These are phyloP conservation scores for Metschnikowia kunwiensis DNA, from an alignment of 805 yeast genomes.

Conservation along the genomic window DNA sequence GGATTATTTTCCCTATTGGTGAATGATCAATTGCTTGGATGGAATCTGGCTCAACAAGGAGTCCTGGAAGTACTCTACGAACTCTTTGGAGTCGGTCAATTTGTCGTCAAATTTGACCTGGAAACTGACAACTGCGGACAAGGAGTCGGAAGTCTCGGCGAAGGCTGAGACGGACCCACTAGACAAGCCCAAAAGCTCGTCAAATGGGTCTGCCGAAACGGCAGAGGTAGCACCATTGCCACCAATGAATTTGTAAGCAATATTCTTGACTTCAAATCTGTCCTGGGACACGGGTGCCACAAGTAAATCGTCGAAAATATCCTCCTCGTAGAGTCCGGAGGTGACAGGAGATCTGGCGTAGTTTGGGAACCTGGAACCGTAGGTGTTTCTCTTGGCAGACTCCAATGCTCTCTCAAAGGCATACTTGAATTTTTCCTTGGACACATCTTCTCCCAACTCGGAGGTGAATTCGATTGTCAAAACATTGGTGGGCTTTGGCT, in stretches of 20 bases:
- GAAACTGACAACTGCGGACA: slow-evolving; percentile 30
- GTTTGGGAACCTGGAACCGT: slow-evolving; percentile 36
- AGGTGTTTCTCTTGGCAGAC: slow-evolving; percentile 30
- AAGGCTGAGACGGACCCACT: slow-evolving; percentile 6
- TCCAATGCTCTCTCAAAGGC: slow-evolving; percentile 32
- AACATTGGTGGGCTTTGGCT: slow-evolving; percentile 31
- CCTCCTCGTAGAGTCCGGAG: slow-evolving; percentile 20
- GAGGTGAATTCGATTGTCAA: slow-evolving; percentile 26
- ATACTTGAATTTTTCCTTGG: slow-evolving; percentile 26
- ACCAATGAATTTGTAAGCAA: slow-evolving; percentile 26
- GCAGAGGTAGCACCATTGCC: slow-evolving; percentile 5
- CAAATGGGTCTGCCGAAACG: slow-evolving; percentile 22
- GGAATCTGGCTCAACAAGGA: slow-evolving; percentile 34
- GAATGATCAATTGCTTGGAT: slow-evolving; percentile 20
- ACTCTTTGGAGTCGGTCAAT: slow-evolving; percentile 34
- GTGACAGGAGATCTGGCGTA: slow-evolving; percentile 32
- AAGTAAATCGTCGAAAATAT: slow-evolving; percentile 39
- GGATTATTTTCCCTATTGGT: slow-evolving; percentile 6
- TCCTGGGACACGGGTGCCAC: slow-evolving; percentile 33
- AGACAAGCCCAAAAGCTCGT: slow-evolving; percentile 33
- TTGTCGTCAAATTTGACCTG: slow-evolving; percentile 32
- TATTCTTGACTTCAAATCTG: slow-evolving; percentile 34
- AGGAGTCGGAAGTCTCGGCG: slow-evolving; percentile 7
- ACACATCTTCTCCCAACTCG: slow-evolving; percentile 25
- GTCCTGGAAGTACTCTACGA: slow-evolving; percentile 34